A percentile compares a stretch with the other conserved stretches of the same genome.
Evolutionary conservation across 1,284 basidiomycete species (phyloP).

Genomic region (Cryptococcus floricola): DNA sequence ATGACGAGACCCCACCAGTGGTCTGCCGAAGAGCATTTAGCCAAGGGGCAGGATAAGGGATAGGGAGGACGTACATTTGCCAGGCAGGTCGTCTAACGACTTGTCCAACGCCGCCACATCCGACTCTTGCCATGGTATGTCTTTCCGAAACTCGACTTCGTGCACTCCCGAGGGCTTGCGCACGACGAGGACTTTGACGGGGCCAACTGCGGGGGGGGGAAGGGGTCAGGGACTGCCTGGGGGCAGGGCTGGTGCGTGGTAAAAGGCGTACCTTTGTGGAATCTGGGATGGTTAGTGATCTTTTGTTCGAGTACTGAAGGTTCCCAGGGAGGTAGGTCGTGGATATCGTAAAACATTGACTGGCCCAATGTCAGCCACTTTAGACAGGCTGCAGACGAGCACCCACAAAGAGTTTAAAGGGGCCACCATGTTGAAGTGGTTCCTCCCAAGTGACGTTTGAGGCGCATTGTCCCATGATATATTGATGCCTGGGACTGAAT

Average conservation of each 20-base stretch:
- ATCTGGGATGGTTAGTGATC: conserved; percentile 7
- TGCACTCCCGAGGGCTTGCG: conserved; percentile 9
- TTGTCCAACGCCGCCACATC: conserved; percentile 1
- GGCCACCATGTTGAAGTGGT: not conserved
- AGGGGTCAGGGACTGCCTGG: not conserved
- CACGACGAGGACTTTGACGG: conserved; percentile 3
- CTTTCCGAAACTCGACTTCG: conserved; percentile 11
- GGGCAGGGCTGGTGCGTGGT: not conserved
- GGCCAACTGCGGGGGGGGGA: not conserved
- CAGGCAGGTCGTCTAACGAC: conserved; percentile 3
- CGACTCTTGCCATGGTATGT: conserved; percentile 1
- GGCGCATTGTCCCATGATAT: not conserved
- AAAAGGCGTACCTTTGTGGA: conserved; percentile 2
- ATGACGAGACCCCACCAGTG: conserved; percentile 12
- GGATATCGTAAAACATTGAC: conserved; percentile 13
- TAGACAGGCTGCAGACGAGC: not conserved
- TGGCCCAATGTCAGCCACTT: not conserved
- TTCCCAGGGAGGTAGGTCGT: conserved; percentile 3
- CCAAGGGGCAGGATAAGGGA: not conserved
- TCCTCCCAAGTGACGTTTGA: not conserved
- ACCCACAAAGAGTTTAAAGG: not conserved
- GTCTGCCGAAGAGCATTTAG: not conserved
- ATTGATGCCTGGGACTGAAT: too few species aligned
- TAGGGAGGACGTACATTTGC: conserved; percentile 1
- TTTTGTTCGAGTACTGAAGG: conserved; percentile 5